phyloP scores from a whole-genome alignment of 345 rosid genomes.

The Eucalyptus marginata region DNA sequence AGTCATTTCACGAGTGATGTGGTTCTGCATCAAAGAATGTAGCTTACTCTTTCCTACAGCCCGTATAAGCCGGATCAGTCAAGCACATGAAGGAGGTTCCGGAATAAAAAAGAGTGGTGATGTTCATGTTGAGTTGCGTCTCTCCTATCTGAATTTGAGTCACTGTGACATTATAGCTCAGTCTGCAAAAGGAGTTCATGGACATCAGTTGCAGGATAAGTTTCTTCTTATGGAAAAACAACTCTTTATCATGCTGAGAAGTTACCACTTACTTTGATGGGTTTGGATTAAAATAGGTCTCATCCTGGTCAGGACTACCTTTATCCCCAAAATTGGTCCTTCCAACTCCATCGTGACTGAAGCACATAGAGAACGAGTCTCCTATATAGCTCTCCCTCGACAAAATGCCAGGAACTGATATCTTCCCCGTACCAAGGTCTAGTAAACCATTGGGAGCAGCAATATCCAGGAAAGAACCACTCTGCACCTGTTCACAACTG shows the following conservation, averaged over 20 bases:
- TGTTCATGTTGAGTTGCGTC: conserved; percentile 28
- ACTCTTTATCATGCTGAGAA: conserved; percentile 11
- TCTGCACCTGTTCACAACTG: conserved; percentile 96
- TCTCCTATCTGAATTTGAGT: conserved; percentile 63
- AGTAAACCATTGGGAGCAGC: conserved; percentile 88
- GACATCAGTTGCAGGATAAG: background rate
- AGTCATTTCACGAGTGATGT: background rate
- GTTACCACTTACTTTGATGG: conserved; percentile 75
- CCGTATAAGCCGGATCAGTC: conserved; percentile 45
- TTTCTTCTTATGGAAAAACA: background rate
- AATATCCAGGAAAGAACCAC: conserved; percentile 79
- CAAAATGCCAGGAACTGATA: conserved; percentile 79
- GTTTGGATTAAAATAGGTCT: conserved; percentile 66
- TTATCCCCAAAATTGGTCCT: conserved; percentile 85
- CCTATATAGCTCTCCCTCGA: conserved; percentile 56
- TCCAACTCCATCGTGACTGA: conserved; percentile 72
- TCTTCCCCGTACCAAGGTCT: conserved; percentile 85
- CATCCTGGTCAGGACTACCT: conserved; percentile 77
- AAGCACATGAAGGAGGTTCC: conserved; percentile 87
- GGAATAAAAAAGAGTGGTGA: conserved; percentile 68
- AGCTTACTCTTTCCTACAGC: conserved; percentile 47
- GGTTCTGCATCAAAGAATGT: background rate
- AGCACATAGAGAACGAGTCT: conserved; percentile 93
- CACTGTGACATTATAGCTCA: conserved; percentile 49
- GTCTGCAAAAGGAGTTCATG: conserved; percentile 32